phyloP scores from a whole-genome alignment of 257 asterid species.

The Solanum sejunctum region DNA sequence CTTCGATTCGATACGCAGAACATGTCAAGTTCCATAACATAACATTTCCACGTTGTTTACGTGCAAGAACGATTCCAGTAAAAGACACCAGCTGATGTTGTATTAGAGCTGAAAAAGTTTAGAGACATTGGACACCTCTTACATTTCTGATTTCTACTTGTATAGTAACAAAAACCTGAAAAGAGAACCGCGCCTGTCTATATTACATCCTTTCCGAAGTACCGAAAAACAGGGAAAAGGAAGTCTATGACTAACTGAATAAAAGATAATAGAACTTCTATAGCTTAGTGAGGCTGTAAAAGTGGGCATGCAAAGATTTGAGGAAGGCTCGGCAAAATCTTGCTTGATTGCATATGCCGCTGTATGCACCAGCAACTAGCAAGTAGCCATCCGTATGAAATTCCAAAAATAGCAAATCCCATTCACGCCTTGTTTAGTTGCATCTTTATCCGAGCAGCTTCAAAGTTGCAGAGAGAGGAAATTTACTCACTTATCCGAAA shows the following conservation, averaged over 20 bases:
- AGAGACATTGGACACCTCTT: background rate
- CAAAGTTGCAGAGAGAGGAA: background rate
- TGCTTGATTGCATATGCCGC: slow-evolving; percentile 1
- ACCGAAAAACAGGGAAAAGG: background rate
- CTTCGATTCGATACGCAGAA: background rate
- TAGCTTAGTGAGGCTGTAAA: background rate
- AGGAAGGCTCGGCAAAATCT: slow-evolving; percentile 1
- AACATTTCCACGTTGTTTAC: background rate
- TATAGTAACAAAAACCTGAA: background rate
- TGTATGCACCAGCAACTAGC: slow-evolving; percentile 7
- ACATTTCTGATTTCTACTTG: background rate
- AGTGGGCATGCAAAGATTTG: background rate
- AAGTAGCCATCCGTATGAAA: slow-evolving; percentile 1
- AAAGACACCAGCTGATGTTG: background rate
- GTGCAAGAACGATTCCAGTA: background rate
- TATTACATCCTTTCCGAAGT: background rate
- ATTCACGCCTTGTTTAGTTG: background rate
- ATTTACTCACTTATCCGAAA: background rate
- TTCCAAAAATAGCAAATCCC: background rate
- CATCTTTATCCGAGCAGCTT: background rate
- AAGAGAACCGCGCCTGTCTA: background rate
- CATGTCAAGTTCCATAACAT: background rate
- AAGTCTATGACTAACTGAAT: background rate
- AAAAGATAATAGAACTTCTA: background rate
- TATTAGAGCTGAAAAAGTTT: background rate